Conservation (phyloP, 345 rosid species). For the Aquilaria yunnanensis region DNA sequence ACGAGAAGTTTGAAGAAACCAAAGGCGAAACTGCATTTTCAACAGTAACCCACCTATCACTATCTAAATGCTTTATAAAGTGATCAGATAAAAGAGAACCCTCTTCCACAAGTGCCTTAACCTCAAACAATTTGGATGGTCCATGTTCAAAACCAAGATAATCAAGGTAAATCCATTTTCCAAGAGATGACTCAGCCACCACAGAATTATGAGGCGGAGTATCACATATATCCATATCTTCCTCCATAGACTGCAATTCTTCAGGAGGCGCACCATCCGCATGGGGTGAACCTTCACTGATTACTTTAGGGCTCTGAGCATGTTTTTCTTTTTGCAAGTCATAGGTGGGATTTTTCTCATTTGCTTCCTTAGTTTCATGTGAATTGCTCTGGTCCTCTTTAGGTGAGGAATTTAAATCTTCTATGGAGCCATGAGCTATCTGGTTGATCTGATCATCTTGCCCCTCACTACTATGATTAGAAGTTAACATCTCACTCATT, state of each 20-base stretch:
- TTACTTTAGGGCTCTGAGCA: conserved; percentile 32
- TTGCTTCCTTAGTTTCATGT: conserved; percentile 25
- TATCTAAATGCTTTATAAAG: conserved; percentile 78
- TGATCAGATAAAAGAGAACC: conserved; percentile 85
- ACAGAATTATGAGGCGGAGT: conserved; percentile 83
- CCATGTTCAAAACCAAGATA: conserved; percentile 73
- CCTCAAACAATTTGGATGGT: conserved; percentile 76
- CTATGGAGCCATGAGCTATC: conserved; percentile 37
- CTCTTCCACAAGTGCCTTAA: conserved; percentile 72
- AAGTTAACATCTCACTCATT: conserved; percentile 47
- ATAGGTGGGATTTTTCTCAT: conserved; percentile 38
- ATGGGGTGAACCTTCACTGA: conserved; percentile 37
- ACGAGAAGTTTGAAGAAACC: conserved; percentile 39
- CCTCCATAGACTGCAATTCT: conserved; percentile 95
- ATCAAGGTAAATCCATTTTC: conserved; percentile 98
- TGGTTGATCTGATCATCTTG: conserved; percentile 51
- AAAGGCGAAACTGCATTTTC: conserved; percentile 95
- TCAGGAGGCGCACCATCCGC: conserved; percentile 45
- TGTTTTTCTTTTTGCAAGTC: conserved; percentile 50
- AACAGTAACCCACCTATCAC: conserved; percentile 90
- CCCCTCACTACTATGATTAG: conserved; percentile 39
- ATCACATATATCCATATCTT: conserved; percentile 98
- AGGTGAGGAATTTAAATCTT: conserved; percentile 30
- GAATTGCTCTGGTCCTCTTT: conserved; percentile 45
- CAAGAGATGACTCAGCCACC: conserved; percentile 49